These are phyloP conservation scores for Alternaria solani DNA, from an alignment of 2,329 filamentous ascomycete species.

Conservation along the genomic window DNA sequence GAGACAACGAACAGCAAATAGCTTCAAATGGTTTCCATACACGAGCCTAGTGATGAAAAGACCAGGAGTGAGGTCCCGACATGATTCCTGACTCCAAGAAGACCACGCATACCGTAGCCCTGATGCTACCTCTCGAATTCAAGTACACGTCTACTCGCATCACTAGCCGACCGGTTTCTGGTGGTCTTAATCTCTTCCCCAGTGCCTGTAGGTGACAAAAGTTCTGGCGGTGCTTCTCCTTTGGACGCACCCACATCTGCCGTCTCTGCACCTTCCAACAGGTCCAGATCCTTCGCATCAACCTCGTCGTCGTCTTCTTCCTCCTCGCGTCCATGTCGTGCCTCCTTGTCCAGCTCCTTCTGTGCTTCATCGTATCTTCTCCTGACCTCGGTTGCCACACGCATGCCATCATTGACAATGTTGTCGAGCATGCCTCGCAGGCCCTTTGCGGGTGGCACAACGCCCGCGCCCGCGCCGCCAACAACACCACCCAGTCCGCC, in stretches of 20 bases:
- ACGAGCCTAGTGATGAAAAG: background rate
- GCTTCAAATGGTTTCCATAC: background rate
- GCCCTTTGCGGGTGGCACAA: constrained; percentile 73
- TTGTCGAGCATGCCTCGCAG: constrained; percentile 94
- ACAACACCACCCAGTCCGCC: constrained; percentile 55
- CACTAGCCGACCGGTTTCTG: constrained; percentile 43
- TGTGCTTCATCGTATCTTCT: constrained; percentile 96
- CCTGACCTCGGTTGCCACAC: constrained; percentile 90
- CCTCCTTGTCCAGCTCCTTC: constrained; percentile 84
- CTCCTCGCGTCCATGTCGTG: constrained; percentile 62
- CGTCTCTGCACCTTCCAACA: constrained; percentile 61
- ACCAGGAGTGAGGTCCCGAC: constrained; percentile 1
- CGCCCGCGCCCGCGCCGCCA: constrained; percentile 57
- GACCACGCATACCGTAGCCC: background rate
- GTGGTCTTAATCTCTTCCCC: constrained; percentile 38
- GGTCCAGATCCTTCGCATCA: constrained; percentile 52
- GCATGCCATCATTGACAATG: constrained; percentile 96
- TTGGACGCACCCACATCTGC: constrained; percentile 51
- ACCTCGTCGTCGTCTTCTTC: constrained; percentile 72
- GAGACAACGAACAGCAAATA: background rate
- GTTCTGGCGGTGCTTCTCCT: constrained; percentile 24
- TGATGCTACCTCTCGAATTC: constrained; percentile 49
- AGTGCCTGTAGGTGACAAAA: constrained; percentile 29
- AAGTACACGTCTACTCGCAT: constrained; percentile 47
- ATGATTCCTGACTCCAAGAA: constrained; percentile 9